These are phyloP conservation scores for Rhizopus delemar DNA, from an alignment of 371 early-diverging fungal genomes.

Conservation along the genomic window DNA sequence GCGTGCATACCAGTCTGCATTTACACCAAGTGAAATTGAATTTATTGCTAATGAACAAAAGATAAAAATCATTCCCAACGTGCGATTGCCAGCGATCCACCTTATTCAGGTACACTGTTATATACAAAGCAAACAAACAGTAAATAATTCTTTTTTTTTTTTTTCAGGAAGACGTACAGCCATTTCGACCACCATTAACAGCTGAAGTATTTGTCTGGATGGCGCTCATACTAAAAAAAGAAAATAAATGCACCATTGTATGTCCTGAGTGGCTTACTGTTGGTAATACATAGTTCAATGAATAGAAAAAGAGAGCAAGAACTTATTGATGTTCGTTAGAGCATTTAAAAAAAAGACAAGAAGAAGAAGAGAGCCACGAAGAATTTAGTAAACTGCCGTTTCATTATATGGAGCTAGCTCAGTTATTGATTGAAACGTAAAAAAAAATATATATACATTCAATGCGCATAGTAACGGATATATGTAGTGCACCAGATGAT, in stretches of 20 bases:
- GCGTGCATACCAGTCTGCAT: slow-evolving; percentile 54
- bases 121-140: background rate
- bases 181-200: slow-evolving; percentile 72
- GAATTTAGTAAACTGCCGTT: slow-evolving; percentile 76
- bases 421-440: slow-evolving; percentile 74
- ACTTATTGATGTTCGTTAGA: slow-evolving; percentile 36
- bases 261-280: slow-evolving; percentile 79
- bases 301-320: background rate
- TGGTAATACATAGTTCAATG: slow-evolving; percentile 13
- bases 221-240: slow-evolving; percentile 79
- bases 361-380: slow-evolving; percentile 60
- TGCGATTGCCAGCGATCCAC: slow-evolving; percentile 61
- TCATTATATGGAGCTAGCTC: slow-evolving; percentile 81
- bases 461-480: background rate
- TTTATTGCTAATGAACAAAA: slow-evolving; percentile 79
- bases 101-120: slow-evolving; percentile 59
- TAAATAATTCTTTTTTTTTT: background rate
- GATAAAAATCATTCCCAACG: slow-evolving; percentile 71
- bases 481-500: slow-evolving; percentile 75
- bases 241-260: slow-evolving; percentile 79
- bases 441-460: background rate
- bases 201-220: slow-evolving; percentile 86
- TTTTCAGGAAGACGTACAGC: slow-evolving; percentile 10
- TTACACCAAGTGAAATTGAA: slow-evolving; percentile 83
- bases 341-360: slow-evolving; percentile 53